phyloP scores from a whole-genome alignment of 1,139 yeast species.

The Saccharomyces hybrid region DNA sequence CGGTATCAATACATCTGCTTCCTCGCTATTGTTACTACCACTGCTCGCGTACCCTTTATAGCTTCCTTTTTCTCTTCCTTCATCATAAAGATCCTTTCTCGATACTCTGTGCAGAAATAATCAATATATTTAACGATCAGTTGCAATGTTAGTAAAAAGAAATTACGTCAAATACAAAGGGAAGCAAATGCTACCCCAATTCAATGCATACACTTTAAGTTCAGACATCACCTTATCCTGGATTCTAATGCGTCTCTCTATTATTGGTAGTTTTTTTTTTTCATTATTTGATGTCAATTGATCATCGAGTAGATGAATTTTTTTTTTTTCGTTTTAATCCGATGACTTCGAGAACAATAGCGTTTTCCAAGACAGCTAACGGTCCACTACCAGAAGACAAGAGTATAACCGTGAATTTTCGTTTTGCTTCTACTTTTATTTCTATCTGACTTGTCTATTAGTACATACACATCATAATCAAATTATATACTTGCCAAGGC shows the following conservation, averaged over 20 bases:
- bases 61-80: slow-evolving; percentile 1
- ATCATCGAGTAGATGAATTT: neutral
- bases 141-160: slow-evolving; percentile 1
- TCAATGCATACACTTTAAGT: slow-evolving; percentile 10
- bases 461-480: neutral
- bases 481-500: too few relatives aligned
- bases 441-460: neutral
- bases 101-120: slow-evolving; percentile 11
- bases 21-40: neutral
- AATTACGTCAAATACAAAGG: neutral
- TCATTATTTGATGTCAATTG: neutral
- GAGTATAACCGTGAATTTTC: too few relatives aligned
- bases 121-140: neutral
- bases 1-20: neutral
- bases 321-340: neutral
- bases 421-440: neutral
- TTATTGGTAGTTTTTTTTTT: neutral
- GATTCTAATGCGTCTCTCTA: neutral
- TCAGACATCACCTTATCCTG: slow-evolving; percentile 6
- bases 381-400: too few relatives aligned
- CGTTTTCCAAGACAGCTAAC: neutral
- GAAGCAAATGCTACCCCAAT: neutral
- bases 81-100: slow-evolving; percentile 15
- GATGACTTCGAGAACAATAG: neutral
- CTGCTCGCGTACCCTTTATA: neutral